Percentiles rank a stretch among this genome's conserved stretches.
Evolutionary conservation across 768 basidiomycete genomes (phyloP).

Genomic region (Collybiopsis confluens): DNA sequence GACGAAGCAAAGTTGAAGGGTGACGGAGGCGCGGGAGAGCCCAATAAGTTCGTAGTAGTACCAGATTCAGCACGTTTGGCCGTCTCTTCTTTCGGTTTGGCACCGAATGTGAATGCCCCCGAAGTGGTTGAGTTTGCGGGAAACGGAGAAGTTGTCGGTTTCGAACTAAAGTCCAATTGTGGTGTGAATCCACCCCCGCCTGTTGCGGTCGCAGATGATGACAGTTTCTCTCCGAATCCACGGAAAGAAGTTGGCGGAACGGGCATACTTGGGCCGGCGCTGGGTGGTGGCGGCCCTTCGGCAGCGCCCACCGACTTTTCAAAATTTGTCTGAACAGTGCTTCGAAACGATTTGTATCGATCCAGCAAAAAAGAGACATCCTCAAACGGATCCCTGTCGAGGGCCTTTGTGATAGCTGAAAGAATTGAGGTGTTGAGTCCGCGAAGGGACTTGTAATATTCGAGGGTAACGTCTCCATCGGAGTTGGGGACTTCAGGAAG

Average conservation of each 20-base stretch:
- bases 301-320: conserved; percentile 17
- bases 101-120: neutral
- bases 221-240: conserved; percentile 21
- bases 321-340: conserved; percentile 51
- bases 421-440: conserved; percentile 70
- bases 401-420: conserved; percentile 49
- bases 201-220: conserved; percentile 15
- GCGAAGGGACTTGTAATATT: conserved; percentile 67
- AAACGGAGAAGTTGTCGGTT: conserved; percentile 13
- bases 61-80: neutral
- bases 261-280: conserved; percentile 15
- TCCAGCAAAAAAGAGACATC: conserved; percentile 55
- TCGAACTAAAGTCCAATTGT: conserved; percentile 6
- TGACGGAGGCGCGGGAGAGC: conserved; percentile 11
- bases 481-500: conserved; percentile 11
- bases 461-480: conserved; percentile 31
- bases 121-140: conserved; percentile 4
- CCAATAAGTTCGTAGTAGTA: conserved; percentile 7
- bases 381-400: conserved; percentile 68
- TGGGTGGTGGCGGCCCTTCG: neutral
- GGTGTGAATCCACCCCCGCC: conserved; percentile 20
- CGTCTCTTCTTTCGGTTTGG: neutral
- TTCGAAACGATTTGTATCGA: conserved; percentile 55
- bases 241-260: conserved; percentile 34
- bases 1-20: conserved; percentile 7